These are phyloP conservation scores for Eimeria acervulina DNA, from an alignment of 169 alveolate genomes.

Conservation along the genomic window DNA sequence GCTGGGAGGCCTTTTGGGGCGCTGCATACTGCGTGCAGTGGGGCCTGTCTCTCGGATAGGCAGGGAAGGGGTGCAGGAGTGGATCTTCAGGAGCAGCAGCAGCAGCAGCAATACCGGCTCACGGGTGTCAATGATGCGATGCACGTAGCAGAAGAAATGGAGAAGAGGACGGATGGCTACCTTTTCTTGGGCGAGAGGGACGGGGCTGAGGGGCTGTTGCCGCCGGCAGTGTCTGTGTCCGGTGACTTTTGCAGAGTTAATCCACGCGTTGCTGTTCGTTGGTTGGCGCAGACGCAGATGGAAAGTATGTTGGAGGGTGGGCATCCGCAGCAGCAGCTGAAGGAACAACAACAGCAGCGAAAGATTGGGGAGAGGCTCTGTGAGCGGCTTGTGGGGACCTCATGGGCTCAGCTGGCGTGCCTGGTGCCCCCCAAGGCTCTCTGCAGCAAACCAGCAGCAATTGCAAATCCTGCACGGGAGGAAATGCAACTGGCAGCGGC, in stretches of 20 bases:
- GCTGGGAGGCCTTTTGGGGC: background rate
- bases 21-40: background rate
- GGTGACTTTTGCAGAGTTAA: conserved; percentile 22
- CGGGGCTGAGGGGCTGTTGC: conserved; percentile 26
- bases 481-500: background rate
- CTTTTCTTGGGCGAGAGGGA: background rate
- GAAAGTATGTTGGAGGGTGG: background rate
- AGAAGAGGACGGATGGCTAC: background rate
- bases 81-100: background rate
- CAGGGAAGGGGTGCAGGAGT: background rate
- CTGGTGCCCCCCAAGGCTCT: conserved; percentile 54
- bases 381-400: background rate
- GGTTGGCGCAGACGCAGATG: conserved; percentile 59
- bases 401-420: conserved; percentile 55
- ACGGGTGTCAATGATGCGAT: background rate
- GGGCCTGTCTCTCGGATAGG: background rate
- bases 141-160: background rate
- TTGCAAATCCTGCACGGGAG: conserved; percentile 43
- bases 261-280: conserved; percentile 60
- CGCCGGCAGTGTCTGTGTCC: conserved; percentile 41
- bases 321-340: background rate
- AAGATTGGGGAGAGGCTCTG: background rate
- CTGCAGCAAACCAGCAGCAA: background rate
- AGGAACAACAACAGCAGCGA: background rate
- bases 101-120: background rate